phyloP scores from a whole-genome alignment of 2,329 filamentous ascomycete species.

The Magnaporthiopsis poae region DNA sequence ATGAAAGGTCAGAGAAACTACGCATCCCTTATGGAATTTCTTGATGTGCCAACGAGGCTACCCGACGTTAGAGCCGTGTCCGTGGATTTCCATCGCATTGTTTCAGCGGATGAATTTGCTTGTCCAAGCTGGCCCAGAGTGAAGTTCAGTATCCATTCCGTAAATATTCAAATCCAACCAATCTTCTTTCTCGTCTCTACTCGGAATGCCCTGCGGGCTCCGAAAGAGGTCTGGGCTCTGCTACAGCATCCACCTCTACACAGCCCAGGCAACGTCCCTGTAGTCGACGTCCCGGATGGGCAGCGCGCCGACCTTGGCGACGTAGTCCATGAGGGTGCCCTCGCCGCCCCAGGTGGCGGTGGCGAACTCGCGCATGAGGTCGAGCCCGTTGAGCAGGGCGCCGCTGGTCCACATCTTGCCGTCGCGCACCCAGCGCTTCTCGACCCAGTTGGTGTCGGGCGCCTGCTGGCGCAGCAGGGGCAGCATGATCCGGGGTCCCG shows the following conservation, averaged over 20 bases:
- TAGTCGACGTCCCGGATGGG: constrained; percentile 24
- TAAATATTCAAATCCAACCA: too few species aligned
- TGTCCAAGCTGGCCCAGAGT: too few species aligned
- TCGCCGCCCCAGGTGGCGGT: constrained; percentile 20
- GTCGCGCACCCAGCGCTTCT: constrained; percentile 26
- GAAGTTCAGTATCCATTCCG: too few species aligned
- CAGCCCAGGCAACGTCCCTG: constrained; percentile 18
- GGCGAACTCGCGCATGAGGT: constrained; percentile 24
- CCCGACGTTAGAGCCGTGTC: too few species aligned
- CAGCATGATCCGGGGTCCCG: constrained; percentile 24
- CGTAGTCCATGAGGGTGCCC: constrained; percentile 14
- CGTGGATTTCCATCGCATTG: too few species aligned
- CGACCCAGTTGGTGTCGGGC: constrained; percentile 27
- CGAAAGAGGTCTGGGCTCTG: too few species aligned
- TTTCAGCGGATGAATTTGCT: too few species aligned
- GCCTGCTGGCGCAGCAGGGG: constrained; percentile 17
- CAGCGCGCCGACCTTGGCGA: constrained; percentile 17
- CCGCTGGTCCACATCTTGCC: constrained; percentile 29
- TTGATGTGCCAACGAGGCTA: too few species aligned
- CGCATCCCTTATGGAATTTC: too few species aligned
- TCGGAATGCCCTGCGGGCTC: too few species aligned
- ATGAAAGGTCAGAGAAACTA: too few species aligned
- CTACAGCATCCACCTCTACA: background rate
- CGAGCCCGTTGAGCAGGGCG: constrained; percentile 24
- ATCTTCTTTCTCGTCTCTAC: too few species aligned